Evolutionary conservation across 2,329 filamentous ascomycete species (phyloP).

Genomic region (Xylariaceae sp.): DNA sequence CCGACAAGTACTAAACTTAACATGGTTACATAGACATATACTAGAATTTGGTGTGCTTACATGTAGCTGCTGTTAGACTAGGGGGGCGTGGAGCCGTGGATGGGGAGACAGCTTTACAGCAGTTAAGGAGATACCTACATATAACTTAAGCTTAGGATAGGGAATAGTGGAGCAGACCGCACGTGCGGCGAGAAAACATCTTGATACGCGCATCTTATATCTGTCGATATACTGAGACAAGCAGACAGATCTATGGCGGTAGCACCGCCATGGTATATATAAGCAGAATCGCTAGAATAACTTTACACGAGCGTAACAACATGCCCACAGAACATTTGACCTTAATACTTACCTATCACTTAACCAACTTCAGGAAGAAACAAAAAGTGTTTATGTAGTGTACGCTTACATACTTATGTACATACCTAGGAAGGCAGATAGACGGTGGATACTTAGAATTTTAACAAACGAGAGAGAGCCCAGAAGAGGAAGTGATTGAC

Average conservation of each 20-base stretch:
- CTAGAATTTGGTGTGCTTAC: too few relatives aligned
- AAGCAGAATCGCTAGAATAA: not conserved
- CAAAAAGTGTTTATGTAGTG: not conserved
- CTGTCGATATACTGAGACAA: not conserved
- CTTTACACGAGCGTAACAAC: not conserved
- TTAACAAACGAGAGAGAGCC: not conserved
- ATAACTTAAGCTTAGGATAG: too few relatives aligned
- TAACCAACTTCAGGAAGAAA: not conserved
- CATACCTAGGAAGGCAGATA: too few relatives aligned
- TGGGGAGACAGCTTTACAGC: too few relatives aligned
- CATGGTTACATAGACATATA: too few relatives aligned
- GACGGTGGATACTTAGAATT: too few relatives aligned
- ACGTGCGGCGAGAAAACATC: not conserved
- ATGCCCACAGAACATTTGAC: not conserved
- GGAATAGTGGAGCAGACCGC: not conserved
- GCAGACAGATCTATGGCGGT: not conserved
- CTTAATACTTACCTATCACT: not conserved
- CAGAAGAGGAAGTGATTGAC: not conserved
- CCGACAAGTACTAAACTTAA: too few relatives aligned
- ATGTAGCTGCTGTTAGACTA: too few relatives aligned
- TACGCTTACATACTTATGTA: too few relatives aligned
- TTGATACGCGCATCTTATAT: not conserved
- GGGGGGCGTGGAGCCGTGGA: too few relatives aligned
- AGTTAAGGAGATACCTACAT: too few relatives aligned
- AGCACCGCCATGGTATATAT: not conserved